Evolutionary conservation across 164 flowering plant genomes (phyloP), one percentile per base, ranked within the genome.

Genomic region (Houttuynia cordata): DNA sequence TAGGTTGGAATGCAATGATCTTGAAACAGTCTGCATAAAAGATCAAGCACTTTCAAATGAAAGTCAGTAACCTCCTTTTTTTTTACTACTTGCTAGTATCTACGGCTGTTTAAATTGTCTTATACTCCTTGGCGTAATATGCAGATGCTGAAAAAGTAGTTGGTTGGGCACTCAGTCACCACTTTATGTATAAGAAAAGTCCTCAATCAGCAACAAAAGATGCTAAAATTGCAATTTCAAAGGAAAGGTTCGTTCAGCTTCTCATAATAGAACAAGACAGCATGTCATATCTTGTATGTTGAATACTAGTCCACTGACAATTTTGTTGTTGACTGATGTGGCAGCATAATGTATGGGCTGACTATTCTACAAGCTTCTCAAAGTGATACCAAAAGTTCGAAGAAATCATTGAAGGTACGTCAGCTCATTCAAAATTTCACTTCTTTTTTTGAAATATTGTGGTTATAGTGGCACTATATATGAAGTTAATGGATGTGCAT

Each of bases 161-260:
- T 30, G 93, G 96, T 21, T 92, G 98, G 98, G 96, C 96, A 54
- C 51, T 87, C 24, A 80, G 90, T 74, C 70, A 81, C 73, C 90
- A 87, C 67, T 75, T 82, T 39, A 89, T 87, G 98, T 76, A 81
- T 54, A 24, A 54, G 18, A 67, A 17, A 63, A 68, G 62, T 79
- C 60, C 78, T 79, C 39, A 8, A 12, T 70, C 66, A 49, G 15
- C 64, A 3, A 60, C 60, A 8, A 72, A 74, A 73, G 93, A 81
- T 75, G 56, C 81, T 12, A 92, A 89, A 72, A 78, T 83, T 61
- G 73, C 74, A 42, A 68, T 92, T 40, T 80, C 91, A 18, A 65
- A 74, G 51, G 96, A 89, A 67, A 92, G 96, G 98, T 92, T 8
- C n/a, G 51, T 45, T 45, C 17, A 12, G 3, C 17, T 45, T 42